phyloP scores from a whole-genome alignment of 1,284 basidiomycete genomes.

The Heterobasidion irregulare region DNA sequence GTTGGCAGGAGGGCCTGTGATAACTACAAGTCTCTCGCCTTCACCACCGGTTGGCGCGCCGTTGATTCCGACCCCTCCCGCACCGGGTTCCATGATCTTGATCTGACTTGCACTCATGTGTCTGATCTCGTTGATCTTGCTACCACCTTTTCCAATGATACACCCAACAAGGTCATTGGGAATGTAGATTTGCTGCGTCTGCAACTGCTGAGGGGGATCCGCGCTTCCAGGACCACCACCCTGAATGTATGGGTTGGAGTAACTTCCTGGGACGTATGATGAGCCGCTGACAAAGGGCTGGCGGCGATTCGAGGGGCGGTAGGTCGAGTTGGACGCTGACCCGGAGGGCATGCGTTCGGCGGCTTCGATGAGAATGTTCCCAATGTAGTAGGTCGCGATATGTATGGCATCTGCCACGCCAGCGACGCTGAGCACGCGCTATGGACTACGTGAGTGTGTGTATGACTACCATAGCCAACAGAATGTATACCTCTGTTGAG shows the following conservation, averaged over 20 bases:
- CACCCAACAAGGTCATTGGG: slow-evolving; percentile 97
- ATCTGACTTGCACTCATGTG: slow-evolving; percentile 92
- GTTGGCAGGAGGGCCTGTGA: slow-evolving; percentile 88
- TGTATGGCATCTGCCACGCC: slow-evolving; percentile 99
- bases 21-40: slow-evolving; percentile 87
- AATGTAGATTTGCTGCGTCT: slow-evolving; percentile 98
- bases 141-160: slow-evolving; percentile 97
- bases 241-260: slow-evolving; percentile 38
- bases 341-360: slow-evolving; percentile 74
- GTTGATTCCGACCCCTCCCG: slow-evolving; percentile 55
- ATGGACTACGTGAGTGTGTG: slow-evolving; percentile 9
- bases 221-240: slow-evolving; percentile 14
- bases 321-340: slow-evolving; percentile 34
- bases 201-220: slow-evolving; percentile 52
- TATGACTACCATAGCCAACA: slow-evolving; percentile 2
- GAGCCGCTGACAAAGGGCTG: slow-evolving; percentile 52
- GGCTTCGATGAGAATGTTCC: slow-evolving; percentile 93
- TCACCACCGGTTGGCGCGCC: slow-evolving; percentile 67
- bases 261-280: slow-evolving; percentile 54
- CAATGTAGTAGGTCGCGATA: slow-evolving; percentile 98
- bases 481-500: slow-evolving; percentile 80
- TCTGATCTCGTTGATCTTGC: slow-evolving; percentile 99
- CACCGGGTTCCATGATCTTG: slow-evolving; percentile 97
- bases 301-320: slow-evolving; percentile 34
- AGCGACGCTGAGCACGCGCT: slow-evolving; percentile 95